phyloP scores from a whole-genome alignment of 306 rosid genomes.

The Cucurbita pepo region DNA sequence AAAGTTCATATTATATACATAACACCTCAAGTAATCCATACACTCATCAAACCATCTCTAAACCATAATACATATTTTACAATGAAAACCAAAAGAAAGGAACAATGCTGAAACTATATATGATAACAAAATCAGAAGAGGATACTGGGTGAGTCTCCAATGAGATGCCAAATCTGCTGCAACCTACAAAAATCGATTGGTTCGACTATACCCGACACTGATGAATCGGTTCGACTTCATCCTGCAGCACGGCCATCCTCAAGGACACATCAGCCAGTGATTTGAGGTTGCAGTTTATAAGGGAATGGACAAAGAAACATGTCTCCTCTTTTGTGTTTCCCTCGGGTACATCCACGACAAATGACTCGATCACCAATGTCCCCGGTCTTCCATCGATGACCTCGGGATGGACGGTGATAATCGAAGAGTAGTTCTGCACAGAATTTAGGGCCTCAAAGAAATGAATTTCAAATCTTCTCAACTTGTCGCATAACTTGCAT shows the following conservation, averaged over 20 bases:
- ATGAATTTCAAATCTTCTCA: neutral
- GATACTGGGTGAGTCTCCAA: conserved; percentile 4
- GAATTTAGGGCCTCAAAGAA: neutral
- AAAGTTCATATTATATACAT: conserved; percentile 3
- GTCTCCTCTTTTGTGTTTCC: conserved; percentile 13
- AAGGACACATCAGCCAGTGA: conserved; percentile 5
- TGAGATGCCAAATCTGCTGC: conserved; percentile 1
- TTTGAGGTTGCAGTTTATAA: conserved; percentile 11
- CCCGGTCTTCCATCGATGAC: conserved; percentile 8
- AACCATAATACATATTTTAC: neutral
- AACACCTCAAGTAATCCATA: conserved; percentile 5
- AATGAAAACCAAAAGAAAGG: neutral
- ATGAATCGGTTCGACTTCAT: neutral
- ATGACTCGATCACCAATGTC: conserved; percentile 4
- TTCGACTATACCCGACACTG: neutral
- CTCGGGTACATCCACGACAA: conserved; percentile 2
- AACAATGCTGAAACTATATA: neutral
- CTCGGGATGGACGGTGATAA: conserved; percentile 10
- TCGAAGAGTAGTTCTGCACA: conserved; percentile 6
- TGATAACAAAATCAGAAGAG: neutral
- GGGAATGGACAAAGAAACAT: conserved; percentile 7
- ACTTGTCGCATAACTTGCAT: neutral
- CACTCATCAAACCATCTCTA: neutral
- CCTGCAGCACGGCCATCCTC: conserved; percentile 7
- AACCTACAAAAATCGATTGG: neutral